Evolutionary conservation across 441 rosid genomes (phyloP).

Genomic region (Mallotus japonicus): DNA sequence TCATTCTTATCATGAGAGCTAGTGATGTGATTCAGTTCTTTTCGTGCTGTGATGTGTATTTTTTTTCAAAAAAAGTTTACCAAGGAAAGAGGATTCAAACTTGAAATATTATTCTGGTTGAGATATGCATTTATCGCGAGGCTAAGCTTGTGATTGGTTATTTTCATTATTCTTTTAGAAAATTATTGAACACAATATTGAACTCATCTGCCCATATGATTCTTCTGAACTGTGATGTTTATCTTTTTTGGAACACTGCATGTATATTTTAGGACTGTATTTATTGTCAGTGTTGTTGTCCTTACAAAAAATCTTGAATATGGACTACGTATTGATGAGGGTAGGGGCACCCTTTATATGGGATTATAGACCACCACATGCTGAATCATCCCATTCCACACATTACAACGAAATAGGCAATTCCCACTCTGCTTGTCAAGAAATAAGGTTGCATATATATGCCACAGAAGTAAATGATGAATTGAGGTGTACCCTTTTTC

Average conservation of each 20-base stretch:
- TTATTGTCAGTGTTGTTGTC: neutral
- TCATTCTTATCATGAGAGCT: no score
- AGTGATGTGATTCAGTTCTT: no score
- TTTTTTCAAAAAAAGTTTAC: no score
- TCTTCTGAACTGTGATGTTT: neutral
- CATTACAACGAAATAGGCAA: neutral
- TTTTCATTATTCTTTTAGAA: no score
- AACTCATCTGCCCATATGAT: neutral
- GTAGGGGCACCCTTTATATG: neutral
- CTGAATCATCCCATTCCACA: neutral
- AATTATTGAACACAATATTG: neutral
- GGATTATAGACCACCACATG: neutral
- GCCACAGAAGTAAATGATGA: neutral
- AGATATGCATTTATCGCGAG: no score
- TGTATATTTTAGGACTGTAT: neutral
- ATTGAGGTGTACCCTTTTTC: no score
- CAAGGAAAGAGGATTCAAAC: no score
- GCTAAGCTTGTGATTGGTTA: no score
- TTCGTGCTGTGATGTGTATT: neutral
- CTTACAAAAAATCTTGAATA: neutral
- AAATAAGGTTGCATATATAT: neutral
- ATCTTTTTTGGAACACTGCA: neutral
- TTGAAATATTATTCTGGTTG: no score
- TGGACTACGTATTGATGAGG: neutral
- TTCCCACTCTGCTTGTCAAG: neutral